These are phyloP conservation scores for Kluyveromyces sp. DNA, from an alignment of 1,139 yeast genomes.

Conservation along the genomic window DNA sequence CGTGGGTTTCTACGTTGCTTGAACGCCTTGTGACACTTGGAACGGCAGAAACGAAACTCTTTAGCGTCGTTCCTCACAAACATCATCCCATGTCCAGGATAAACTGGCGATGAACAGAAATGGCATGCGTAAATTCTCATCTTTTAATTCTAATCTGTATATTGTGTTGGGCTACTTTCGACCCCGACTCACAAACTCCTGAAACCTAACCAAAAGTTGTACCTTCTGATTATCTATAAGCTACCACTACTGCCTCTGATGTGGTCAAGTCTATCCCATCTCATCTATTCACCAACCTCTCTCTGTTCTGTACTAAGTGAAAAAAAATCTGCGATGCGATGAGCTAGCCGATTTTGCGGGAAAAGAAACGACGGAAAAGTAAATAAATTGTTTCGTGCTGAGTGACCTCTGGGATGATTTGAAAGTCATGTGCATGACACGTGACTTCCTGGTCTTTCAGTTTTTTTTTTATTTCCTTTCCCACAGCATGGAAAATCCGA, in stretches of 20 bases:
- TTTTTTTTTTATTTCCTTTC: too few species aligned
- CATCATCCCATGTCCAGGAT: slow-evolving; percentile 97
- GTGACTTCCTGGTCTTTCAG: too few species aligned
- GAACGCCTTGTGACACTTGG: slow-evolving; percentile 96
- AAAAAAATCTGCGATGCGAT: background rate
- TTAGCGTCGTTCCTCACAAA: slow-evolving; percentile 97
- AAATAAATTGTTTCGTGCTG: background rate
- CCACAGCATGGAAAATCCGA: too few species aligned
- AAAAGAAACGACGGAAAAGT: background rate
- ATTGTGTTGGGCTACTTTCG: too few species aligned
- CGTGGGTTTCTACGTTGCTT: slow-evolving; percentile 98
- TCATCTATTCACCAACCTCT: too few species aligned
- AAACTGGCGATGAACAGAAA: slow-evolving; percentile 95
- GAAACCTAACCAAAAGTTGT: background rate
- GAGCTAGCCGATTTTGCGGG: background rate
- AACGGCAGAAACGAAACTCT: slow-evolving; percentile 94
- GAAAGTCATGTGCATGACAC: too few species aligned
- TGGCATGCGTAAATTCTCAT: slow-evolving; percentile 96
- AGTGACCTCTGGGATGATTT: too few species aligned
- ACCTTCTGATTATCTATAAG: too few species aligned
- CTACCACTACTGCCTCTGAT: too few species aligned
- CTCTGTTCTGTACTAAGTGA: too few species aligned
- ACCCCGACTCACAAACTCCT: too few species aligned
- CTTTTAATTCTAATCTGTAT: slow-evolving; percentile 1
- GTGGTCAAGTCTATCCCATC: too few species aligned